Evolutionary conservation across 176 grass and related monocot genomes (phyloP), one percentile per base, ranked within the genome.

Genomic region (Eragrostis curvula): DNA sequence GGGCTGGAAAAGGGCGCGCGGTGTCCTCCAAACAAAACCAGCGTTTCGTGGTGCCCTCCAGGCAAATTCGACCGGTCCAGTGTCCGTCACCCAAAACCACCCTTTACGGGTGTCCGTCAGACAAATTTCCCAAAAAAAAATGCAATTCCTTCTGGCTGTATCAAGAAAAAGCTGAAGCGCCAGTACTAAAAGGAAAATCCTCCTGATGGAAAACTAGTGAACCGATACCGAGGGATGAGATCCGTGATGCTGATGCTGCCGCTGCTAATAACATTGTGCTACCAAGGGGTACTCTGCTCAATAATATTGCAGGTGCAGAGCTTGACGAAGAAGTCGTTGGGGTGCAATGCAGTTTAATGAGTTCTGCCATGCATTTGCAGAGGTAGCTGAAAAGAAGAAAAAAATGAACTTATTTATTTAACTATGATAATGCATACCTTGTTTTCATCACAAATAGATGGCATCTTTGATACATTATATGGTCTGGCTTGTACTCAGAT

Each of bases 321-420:
- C 63, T 92, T 87, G 75, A 78, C 8, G 42, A 73, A 27, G 58
- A 93, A n/a, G 82, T 93, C 85, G 78, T 93, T 64, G 92, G 92
- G 30, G 47, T 74, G 92, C 86, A 53, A 71, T 98, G 71, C 92
- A 95, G 68, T 95, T 98, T 69, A 23, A 86, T 43, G 87, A 95
- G 50, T 98, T 98, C 75, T 95, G 92, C 79, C 75, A 56, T 58
- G 30, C 86, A 56, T 98, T 95, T 68, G 87, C 90, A 66, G 88
- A 98, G 92, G 84, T 95, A 92, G 68, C 36, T 48, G 43, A 52
- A 36, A 18, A 52, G 51, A 81, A n/a, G n/a, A 74, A 63, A n/a
- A n/a, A 8, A 78, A 24, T 73, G 66, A 41, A 7, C 44, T 56
- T 86, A n/a, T 67, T 17, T 64, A 45, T 73, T 47, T 48, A 23